A percentile compares a stretch with the other conserved stretches of the same genome.
These are phyloP conservation scores for Malus hybrid DNA, from an alignment of 331 rosid species.

Conservation along the genomic window DNA sequence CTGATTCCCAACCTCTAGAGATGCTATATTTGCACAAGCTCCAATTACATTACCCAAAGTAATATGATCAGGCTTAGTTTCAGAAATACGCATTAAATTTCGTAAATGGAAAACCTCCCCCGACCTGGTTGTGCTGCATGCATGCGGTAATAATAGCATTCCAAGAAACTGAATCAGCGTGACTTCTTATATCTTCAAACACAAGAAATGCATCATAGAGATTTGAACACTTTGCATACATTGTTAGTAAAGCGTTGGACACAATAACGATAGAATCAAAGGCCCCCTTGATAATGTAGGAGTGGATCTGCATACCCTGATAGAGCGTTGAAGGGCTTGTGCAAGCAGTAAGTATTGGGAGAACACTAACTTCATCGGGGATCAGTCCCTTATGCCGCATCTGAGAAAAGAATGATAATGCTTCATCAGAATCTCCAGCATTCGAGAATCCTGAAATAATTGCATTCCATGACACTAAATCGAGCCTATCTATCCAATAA, in stretches of 20 bases:
- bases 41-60: constrained; percentile 53
- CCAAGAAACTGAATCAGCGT: constrained; percentile 61
- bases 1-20: constrained; percentile 61
- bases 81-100: constrained; percentile 47
- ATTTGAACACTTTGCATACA: constrained; percentile 67
- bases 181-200: constrained; percentile 29
- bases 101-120: constrained; percentile 45
- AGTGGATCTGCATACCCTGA: constrained; percentile 70
- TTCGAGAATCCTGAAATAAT: constrained; percentile 55
- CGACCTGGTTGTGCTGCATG: constrained; percentile 47
- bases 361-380: constrained; percentile 51
- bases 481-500: constrained; percentile 47
- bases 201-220: constrained; percentile 41
- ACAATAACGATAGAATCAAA: constrained; percentile 34
- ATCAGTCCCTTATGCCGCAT: constrained; percentile 38
- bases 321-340: constrained; percentile 31
- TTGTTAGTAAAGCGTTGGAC: constrained; percentile 51
- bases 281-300: constrained; percentile 39
- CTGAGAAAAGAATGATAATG: constrained; percentile 39
- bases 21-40: constrained; percentile 56
- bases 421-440: constrained; percentile 37
- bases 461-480: constrained; percentile 74
- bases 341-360: constrained; percentile 58
- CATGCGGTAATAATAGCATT: constrained; percentile 66
- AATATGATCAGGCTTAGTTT: constrained; percentile 42